These are phyloP conservation scores for Scutellaria barbata DNA, from an alignment of 257 asterid species.

Conservation along the genomic window DNA sequence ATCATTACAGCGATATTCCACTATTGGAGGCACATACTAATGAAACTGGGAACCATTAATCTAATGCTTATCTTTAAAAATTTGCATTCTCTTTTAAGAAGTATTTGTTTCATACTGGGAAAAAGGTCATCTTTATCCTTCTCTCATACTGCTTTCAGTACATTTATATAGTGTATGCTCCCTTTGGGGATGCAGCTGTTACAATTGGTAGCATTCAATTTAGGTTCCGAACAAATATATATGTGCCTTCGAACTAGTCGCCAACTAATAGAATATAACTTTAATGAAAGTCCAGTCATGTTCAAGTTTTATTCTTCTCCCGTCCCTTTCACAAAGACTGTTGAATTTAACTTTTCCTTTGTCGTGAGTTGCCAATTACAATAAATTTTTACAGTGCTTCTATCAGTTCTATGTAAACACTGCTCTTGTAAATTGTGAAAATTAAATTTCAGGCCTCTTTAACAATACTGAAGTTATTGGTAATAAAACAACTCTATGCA, in stretches of 20 bases:
- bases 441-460: neutral
- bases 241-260: neutral
- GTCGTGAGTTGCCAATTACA: slow-evolving; percentile 25
- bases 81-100: neutral
- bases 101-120: neutral
- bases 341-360: slow-evolving; percentile 1
- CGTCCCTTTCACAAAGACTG: neutral
- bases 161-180: neutral
- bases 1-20: too few relatives aligned
- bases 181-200: neutral
- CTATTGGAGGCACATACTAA: slow-evolving; percentile 6
- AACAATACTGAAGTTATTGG: neutral
- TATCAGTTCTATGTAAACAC: neutral
- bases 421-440: neutral
- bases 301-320: neutral
- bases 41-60: slow-evolving; percentile 12
- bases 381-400: neutral
- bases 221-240: neutral
- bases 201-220: neutral
- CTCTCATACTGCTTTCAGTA: neutral
- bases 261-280: neutral
- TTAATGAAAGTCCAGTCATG: slow-evolving; percentile 5
- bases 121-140: neutral
- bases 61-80: neutral
- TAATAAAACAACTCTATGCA: too few relatives aligned